Evolutionary conservation across 441 rosid genomes (phyloP).

Genomic region (Gossypium lobatum): DNA sequence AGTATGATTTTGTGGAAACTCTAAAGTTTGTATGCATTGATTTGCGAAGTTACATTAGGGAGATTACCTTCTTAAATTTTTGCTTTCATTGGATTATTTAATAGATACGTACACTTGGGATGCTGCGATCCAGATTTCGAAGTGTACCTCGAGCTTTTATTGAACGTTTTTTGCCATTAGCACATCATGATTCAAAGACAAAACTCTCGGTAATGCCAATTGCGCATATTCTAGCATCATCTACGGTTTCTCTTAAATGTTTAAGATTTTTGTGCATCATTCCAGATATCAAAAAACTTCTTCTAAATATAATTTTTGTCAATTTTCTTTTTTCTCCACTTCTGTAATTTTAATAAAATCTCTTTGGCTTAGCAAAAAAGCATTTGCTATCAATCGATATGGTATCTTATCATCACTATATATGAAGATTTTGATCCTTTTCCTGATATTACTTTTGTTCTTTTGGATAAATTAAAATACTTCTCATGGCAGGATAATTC

Average conservation of each 20-base stretch:
- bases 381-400: background rate
- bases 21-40: background rate
- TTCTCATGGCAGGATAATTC: slow-evolving; percentile 44
- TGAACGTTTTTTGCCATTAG: slow-evolving; percentile 50
- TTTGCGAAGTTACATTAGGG: background rate
- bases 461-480: slow-evolving; percentile 13
- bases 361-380: background rate
- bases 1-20: background rate
- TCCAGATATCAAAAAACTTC: background rate
- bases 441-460: background rate
- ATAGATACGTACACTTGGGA: slow-evolving; percentile 91
- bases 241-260: background rate
- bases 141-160: slow-evolving; percentile 62
- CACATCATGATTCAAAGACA: slow-evolving; percentile 25
- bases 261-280: background rate
- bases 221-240: background rate
- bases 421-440: background rate
- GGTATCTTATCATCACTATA: background rate
- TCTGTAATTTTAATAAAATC: background rate
- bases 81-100: slow-evolving; percentile 13
- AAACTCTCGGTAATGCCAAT: slow-evolving; percentile 32
- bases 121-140: slow-evolving; percentile 84
- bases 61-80: background rate
- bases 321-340: background rate
- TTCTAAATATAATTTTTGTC: background rate